Conservation (phyloP, 2,329 filamentous ascomycete genomes). For the Phyllosticta citribraziliensis region DNA sequence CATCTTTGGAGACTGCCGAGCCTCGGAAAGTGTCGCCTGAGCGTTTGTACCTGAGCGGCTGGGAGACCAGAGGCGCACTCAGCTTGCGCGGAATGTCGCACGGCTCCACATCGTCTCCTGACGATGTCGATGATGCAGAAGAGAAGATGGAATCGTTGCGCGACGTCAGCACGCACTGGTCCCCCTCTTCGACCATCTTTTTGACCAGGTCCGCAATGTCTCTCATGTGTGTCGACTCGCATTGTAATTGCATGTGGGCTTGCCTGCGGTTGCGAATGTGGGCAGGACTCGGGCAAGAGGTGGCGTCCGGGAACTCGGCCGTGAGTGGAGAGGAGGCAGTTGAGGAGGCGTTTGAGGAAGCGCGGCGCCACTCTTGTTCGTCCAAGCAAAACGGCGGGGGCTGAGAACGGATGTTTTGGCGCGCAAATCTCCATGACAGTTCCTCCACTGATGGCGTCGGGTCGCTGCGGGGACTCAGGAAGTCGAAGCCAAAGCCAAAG, state of each 20-base stretch:
- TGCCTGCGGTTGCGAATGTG: slow-evolving; percentile 32
- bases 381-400: slow-evolving; percentile 1
- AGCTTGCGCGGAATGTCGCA: slow-evolving; percentile 22
- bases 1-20: slow-evolving; percentile 18
- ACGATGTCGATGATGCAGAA: slow-evolving; percentile 1
- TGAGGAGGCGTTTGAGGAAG: not conserved
- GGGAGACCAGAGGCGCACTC: slow-evolving; percentile 12
- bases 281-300: slow-evolving; percentile 12
- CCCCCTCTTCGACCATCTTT: slow-evolving; percentile 31
- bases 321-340: slow-evolving; percentile 4
- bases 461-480: not conserved
- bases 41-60: slow-evolving; percentile 18
- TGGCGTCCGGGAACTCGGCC: slow-evolving; percentile 2
- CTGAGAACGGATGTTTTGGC: slow-evolving; percentile 4
- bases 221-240: slow-evolving; percentile 27
- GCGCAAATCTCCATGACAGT: slow-evolving; percentile 8
- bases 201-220: slow-evolving; percentile 34
- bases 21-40: slow-evolving; percentile 16
- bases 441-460: slow-evolving; percentile 6
- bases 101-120: slow-evolving; percentile 21
- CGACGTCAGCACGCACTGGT: slow-evolving; percentile 27
- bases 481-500: not conserved
- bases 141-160: slow-evolving; percentile 12
- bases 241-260: slow-evolving; percentile 30
- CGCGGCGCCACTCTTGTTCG: slow-evolving; percentile 1